Evolutionary conservation across 805 yeast genomes (phyloP).

Genomic region (Saccharomycodes ludwigii): DNA sequence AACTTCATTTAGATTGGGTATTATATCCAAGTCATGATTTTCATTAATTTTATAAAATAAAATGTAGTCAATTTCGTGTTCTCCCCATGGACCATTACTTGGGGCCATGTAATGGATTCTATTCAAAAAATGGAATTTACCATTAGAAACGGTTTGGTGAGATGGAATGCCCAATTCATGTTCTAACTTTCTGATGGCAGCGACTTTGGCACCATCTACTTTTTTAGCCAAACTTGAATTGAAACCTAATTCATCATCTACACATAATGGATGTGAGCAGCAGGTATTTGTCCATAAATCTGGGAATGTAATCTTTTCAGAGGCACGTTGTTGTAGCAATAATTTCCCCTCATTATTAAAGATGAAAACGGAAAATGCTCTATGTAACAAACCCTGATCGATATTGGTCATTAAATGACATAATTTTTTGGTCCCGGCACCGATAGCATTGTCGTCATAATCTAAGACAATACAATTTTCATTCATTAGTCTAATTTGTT

Average conservation of each 20-base stretch:
- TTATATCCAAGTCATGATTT: conserved; percentile 31
- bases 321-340: conserved; percentile 88
- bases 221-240: conserved; percentile 38
- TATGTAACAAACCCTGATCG: conserved; percentile 73
- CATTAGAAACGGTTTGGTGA: conserved; percentile 42
- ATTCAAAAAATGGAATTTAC: conserved; percentile 69
- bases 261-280: conserved; percentile 93
- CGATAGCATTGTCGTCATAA: conserved; percentile 75
- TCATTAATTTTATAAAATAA: conserved; percentile 54
- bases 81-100: conserved; percentile 82
- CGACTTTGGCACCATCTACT: conserved; percentile 66
- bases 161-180: conserved; percentile 83
- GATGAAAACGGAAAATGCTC: conserved; percentile 93
- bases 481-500: conserved; percentile 90
- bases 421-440: conserved; percentile 86
- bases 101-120: conserved; percentile 93
- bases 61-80: conserved; percentile 94
- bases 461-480: conserved; percentile 92
- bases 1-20: conserved; percentile 73
- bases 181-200: conserved; percentile 83
- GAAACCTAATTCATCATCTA: conserved; percentile 66
- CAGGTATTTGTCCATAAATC: conserved; percentile 98
- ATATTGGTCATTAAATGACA: conserved; percentile 86
- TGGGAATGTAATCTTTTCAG: conserved; percentile 93
- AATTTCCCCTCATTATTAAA: conserved; percentile 69